Evolutionary conservation across 2,329 filamentous ascomycete species (phyloP).

Genomic region (Ceratocystis huliohia): DNA sequence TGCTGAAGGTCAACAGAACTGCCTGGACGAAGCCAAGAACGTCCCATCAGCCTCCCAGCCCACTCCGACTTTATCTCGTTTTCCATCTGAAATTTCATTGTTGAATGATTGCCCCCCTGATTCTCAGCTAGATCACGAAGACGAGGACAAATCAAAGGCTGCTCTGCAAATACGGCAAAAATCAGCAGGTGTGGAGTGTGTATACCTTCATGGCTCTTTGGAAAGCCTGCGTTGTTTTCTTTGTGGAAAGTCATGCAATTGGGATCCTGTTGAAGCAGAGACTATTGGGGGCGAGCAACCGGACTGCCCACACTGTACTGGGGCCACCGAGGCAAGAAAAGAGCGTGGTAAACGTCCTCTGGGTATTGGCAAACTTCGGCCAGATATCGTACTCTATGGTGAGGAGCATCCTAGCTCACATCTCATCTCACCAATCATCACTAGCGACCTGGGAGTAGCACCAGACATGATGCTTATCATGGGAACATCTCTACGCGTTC

Average conservation of each 20-base stretch:
- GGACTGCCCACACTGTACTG: constrained; percentile 52
- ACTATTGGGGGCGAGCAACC: constrained; percentile 53
- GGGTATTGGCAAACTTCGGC: constrained; percentile 54
- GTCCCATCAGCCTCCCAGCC: constrained; percentile 11
- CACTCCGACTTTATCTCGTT: constrained; percentile 8
- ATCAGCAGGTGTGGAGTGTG: constrained; percentile 43
- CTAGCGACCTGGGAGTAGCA: constrained; percentile 50
- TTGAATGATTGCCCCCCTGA: background rate
- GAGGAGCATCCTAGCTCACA: constrained; percentile 59
- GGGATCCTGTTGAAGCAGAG: constrained; percentile 45
- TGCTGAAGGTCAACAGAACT: constrained; percentile 9
- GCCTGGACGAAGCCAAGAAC: background rate
- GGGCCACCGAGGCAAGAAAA: constrained; percentile 48
- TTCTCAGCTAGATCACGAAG: constrained; percentile 9
- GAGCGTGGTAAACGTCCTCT: constrained; percentile 54
- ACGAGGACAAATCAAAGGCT: constrained; percentile 9
- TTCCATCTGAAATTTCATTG: constrained; percentile 13
- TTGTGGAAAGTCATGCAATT: constrained; percentile 44
- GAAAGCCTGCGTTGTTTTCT: constrained; percentile 51
- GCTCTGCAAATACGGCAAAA: constrained; percentile 21
- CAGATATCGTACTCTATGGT: constrained; percentile 62
- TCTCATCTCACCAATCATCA: constrained; percentile 54
- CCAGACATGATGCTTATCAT: constrained; percentile 58
- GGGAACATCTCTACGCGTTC: constrained; percentile 57
- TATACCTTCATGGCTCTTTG: constrained; percentile 61